Conservation (phyloP, 441 rosid genomes). For the Erysimum cheiri region DNA sequence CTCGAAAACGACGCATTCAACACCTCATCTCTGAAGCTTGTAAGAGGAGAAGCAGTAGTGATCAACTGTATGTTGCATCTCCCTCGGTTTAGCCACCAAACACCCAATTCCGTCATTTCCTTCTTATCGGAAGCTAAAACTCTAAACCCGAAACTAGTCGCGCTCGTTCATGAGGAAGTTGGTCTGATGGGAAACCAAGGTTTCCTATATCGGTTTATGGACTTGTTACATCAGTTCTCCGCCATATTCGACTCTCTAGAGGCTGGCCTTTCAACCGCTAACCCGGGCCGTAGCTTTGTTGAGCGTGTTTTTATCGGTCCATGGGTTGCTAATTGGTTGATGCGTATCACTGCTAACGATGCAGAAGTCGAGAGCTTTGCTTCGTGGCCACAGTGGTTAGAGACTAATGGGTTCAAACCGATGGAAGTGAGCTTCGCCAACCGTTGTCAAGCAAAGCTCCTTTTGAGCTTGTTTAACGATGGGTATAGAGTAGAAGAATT, state of each 20-base stretch:
- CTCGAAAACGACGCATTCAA: conserved; percentile 61
- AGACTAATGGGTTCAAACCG: conserved; percentile 52
- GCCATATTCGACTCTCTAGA: conserved; percentile 85
- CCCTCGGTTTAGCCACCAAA: conserved; percentile 64
- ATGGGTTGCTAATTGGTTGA: conserved; percentile 58
- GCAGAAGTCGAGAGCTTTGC: conserved; percentile 42
- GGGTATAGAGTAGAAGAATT: conserved; percentile 76
- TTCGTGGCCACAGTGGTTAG: conserved; percentile 64
- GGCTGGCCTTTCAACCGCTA: conserved; percentile 65
- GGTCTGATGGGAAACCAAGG: conserved; percentile 57
- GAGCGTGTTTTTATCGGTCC: conserved; percentile 76
- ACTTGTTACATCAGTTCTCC: conserved; percentile 77
- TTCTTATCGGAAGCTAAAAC: conserved; percentile 62
- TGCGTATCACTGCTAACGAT: conserved; percentile 50
- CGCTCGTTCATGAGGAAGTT: conserved; percentile 71
- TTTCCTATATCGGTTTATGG: conserved; percentile 71
- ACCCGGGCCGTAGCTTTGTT: conserved; percentile 62
- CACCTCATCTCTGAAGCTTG: conserved; percentile 57
- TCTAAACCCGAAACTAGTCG: conserved; percentile 59
- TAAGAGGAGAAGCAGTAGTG: conserved; percentile 71
- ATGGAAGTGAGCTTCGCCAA: conserved; percentile 65
- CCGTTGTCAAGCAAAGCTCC: conserved; percentile 82
- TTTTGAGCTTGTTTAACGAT: conserved; percentile 73
- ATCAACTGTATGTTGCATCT: conserved; percentile 82
- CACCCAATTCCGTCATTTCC: conserved; percentile 62